Conservation (phyloP, 2,329 filamentous ascomycete genomes). For the Sclerotinia sclerotiorum region DNA sequence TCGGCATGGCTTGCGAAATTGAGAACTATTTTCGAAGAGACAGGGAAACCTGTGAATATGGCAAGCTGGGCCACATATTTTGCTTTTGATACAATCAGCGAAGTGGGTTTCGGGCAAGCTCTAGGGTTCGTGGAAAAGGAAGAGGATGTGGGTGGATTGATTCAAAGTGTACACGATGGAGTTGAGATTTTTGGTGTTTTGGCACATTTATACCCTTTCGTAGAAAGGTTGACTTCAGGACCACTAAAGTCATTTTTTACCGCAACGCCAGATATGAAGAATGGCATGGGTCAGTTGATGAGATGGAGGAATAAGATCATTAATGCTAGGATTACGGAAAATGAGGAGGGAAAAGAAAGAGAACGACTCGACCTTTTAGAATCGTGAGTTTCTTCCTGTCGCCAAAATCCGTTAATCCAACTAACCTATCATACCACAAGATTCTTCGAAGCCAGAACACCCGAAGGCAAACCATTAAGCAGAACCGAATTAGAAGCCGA, state of each 20-base stretch:
- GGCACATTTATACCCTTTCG: constrained; percentile 53
- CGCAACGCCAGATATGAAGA: constrained; percentile 9
- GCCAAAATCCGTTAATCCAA: no score
- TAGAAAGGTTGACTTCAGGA: constrained; percentile 54
- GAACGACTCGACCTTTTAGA: constrained; percentile 6
- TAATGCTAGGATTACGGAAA: constrained; percentile 6
- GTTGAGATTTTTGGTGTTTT: constrained; percentile 33
- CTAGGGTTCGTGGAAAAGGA: constrained; percentile 56
- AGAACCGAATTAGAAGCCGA: constrained; percentile 9
- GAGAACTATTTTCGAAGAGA: constrained; percentile 47
- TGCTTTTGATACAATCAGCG: constrained; percentile 58
- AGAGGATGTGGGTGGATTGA: constrained; percentile 53
- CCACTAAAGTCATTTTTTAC: constrained; percentile 43
- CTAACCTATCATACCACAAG: background rate
- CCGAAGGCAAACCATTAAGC: background rate
- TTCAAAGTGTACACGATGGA: constrained; percentile 53
- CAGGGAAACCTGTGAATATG: constrained; percentile 52
- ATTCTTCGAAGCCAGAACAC: constrained; percentile 7
- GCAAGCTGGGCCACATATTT: constrained; percentile 51
- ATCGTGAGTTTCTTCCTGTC: background rate
- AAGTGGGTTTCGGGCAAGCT: constrained; percentile 55
- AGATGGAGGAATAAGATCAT: constrained; percentile 18
- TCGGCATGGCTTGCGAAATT: constrained; percentile 51
- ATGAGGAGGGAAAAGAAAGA: constrained; percentile 2
- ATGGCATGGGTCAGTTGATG: constrained; percentile 21